Evolutionary conservation across 2,329 filamentous ascomycete species (phyloP).

Genomic region (Colletotrichum scovillei): DNA sequence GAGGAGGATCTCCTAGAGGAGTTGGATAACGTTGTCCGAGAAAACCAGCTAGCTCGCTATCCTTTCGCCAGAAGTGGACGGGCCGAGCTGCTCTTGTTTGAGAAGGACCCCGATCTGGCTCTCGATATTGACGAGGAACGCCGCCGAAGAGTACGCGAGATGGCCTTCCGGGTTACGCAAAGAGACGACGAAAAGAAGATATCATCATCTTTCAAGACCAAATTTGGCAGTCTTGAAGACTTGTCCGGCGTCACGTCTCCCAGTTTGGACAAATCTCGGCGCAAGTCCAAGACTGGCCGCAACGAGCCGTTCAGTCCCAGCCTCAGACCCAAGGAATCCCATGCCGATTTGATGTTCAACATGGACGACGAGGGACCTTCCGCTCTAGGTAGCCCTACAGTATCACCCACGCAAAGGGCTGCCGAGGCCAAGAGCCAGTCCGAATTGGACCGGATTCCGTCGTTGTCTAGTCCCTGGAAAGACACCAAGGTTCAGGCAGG

Average conservation of each 20-base stretch:
- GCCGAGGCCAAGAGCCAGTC: conserved; percentile 4
- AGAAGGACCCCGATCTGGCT: conserved; percentile 71
- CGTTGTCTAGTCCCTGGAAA: conserved; percentile 50
- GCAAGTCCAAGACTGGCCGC: conserved; percentile 56
- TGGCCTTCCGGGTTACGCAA: conserved; percentile 74
- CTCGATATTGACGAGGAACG: conserved; percentile 76
- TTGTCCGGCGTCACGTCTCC: conserved; percentile 50
- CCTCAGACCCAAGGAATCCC: conserved; percentile 75
- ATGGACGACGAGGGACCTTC: conserved; percentile 83
- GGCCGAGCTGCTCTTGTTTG: conserved; percentile 73
- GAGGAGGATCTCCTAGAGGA: conserved; percentile 86
- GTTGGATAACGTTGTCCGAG: conserved; percentile 81
- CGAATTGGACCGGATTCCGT: conserved; percentile 35
- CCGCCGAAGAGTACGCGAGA: conserved; percentile 78
- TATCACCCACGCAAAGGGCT: conserved; percentile 24
- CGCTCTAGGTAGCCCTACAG: conserved; percentile 42
- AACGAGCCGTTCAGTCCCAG: conserved; percentile 74
- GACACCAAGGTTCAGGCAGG: conserved; percentile 45
- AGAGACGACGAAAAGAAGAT: conserved; percentile 74
- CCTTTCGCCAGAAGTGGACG: conserved; percentile 83
- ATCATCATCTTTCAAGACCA: conserved; percentile 69
- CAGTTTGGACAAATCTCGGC: conserved; percentile 57
- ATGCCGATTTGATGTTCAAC: conserved; percentile 86
- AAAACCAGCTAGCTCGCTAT: conserved; percentile 82
- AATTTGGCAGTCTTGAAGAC: conserved; percentile 75